Percentiles rank a stretch among this genome's conserved stretches.
Conservation (phyloP, 2,329 filamentous ascomycete species). For the Penicillium crustosum region DNA sequence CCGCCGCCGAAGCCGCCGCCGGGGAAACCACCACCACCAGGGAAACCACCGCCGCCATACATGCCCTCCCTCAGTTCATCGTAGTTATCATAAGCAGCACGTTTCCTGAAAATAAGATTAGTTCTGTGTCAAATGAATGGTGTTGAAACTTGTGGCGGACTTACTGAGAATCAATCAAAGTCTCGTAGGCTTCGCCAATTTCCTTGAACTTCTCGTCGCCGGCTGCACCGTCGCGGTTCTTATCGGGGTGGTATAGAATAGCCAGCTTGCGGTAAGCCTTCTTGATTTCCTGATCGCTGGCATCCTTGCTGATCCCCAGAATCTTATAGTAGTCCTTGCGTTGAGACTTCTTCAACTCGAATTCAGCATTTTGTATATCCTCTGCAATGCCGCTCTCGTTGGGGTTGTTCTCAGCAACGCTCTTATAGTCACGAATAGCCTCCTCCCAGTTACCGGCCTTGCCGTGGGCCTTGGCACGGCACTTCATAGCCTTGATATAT, state of each 20-base stretch:
- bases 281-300: conserved; percentile 83
- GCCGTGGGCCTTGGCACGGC: conserved; percentile 85
- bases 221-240: conserved; percentile 80
- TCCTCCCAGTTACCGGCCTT: conserved; percentile 89
- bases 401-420: conserved; percentile 77
- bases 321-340: conserved; percentile 99
- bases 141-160: conserved; percentile 37
- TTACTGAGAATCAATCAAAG: conserved; percentile 87
- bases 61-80: conserved; percentile 82
- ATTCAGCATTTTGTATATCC: conserved; percentile 84
- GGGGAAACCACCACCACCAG: conserved; percentile 52
- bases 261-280: conserved; percentile 95
- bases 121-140: neutral
- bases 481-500: conserved; percentile 90
- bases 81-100: conserved; percentile 85
- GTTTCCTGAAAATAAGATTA: conserved; percentile 61
- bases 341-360: conserved; percentile 96
- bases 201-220: conserved; percentile 95
- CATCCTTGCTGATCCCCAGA: conserved; percentile 81
- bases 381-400: conserved; percentile 75
- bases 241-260: conserved; percentile 93
- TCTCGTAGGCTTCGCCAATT: conserved; percentile 95
- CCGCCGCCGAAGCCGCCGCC: conserved; percentile 45
- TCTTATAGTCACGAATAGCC: conserved; percentile 84
- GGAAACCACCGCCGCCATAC: conserved; percentile 62